Percentiles rank a stretch among this genome's conserved stretches.
These are phyloP conservation scores for Rubia tinctorum DNA, from an alignment of 305 asterid genomes.

Conservation along the genomic window DNA sequence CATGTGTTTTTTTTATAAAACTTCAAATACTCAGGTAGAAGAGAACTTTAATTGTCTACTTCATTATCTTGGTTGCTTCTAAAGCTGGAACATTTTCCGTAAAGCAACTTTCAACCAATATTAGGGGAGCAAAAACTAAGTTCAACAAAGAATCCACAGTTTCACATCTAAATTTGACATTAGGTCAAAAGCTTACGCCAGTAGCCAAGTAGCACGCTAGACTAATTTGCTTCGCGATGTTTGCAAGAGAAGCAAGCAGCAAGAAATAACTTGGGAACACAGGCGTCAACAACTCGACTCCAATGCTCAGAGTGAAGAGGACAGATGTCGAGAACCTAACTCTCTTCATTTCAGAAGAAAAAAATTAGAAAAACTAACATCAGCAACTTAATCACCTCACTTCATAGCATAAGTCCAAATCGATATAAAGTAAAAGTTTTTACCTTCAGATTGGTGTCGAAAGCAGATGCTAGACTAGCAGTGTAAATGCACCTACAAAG, in stretches of 20 bases:
- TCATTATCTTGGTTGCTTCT: neutral
- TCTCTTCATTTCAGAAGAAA: conserved; percentile 54
- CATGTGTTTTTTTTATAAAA: neutral
- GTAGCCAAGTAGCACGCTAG: conserved; percentile 89
- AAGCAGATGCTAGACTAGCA: conserved; percentile 88
- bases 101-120: neutral
- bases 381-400: conserved; percentile 3
- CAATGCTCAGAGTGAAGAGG: conserved; percentile 88
- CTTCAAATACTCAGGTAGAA: neutral
- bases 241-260: conserved; percentile 92
- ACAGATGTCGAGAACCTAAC: conserved; percentile 90
- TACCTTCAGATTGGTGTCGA: conserved; percentile 97
- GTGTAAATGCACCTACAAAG: conserved; percentile 91
- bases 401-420: neutral
- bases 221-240: conserved; percentile 94
- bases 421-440: neutral
- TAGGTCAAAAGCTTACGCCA: conserved; percentile 57
- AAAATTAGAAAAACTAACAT: neutral
- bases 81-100: neutral
- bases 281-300: conserved; percentile 91
- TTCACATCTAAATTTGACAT: neutral
- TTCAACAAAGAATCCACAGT: neutral
- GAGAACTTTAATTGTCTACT: neutral
- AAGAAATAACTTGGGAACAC: conserved; percentile 74
- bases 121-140: neutral